Evolutionary conservation across 2,329 filamentous ascomycete species (phyloP).

Genomic region (Claviceps monticola): DNA sequence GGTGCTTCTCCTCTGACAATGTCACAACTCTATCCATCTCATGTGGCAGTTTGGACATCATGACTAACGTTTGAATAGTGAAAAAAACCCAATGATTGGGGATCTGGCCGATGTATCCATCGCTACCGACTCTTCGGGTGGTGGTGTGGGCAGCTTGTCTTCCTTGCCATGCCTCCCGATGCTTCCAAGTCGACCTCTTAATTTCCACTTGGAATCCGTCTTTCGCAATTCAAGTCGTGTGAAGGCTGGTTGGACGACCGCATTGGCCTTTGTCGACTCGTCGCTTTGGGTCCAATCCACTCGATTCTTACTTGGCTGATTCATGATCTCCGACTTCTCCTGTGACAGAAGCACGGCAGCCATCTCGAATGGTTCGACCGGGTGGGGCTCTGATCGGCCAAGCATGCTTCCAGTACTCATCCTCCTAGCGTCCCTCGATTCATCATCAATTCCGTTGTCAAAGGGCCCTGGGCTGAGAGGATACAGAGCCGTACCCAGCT

Average conservation of each 20-base stretch:
- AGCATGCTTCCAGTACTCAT: slow-evolving; percentile 25
- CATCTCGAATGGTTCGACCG: slow-evolving; percentile 1
- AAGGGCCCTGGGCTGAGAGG: slow-evolving; percentile 12
- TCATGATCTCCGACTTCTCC: slow-evolving; percentile 1
- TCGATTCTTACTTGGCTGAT: slow-evolving; percentile 21
- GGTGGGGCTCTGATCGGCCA: slow-evolving; percentile 8
- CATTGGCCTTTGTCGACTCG: slow-evolving; percentile 18
- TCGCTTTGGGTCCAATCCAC: slow-evolving; percentile 48
- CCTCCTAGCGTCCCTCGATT: slow-evolving; percentile 14
- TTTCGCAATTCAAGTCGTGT: slow-evolving; percentile 23
- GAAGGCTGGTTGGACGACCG: background rate
- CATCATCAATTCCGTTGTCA: slow-evolving; percentile 5
- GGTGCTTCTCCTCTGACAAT: background rate
- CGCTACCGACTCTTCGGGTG: slow-evolving; percentile 8
- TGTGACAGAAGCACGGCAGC: slow-evolving; percentile 1
- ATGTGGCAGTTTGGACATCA: background rate
- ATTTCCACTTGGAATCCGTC: slow-evolving; percentile 34
- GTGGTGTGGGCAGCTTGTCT: slow-evolving; percentile 11
- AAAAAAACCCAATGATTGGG: slow-evolving; percentile 26
- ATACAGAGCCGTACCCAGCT: slow-evolving; percentile 14
- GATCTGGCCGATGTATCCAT: slow-evolving; percentile 15
- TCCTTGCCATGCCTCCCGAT: slow-evolving; percentile 16
- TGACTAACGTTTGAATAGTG: slow-evolving; percentile 28
- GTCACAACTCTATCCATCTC: background rate
- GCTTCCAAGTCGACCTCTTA: slow-evolving; percentile 28